Conservation (phyloP, 805 yeast species). For the Sugiyamaella boreocaroliniensis region DNA sequence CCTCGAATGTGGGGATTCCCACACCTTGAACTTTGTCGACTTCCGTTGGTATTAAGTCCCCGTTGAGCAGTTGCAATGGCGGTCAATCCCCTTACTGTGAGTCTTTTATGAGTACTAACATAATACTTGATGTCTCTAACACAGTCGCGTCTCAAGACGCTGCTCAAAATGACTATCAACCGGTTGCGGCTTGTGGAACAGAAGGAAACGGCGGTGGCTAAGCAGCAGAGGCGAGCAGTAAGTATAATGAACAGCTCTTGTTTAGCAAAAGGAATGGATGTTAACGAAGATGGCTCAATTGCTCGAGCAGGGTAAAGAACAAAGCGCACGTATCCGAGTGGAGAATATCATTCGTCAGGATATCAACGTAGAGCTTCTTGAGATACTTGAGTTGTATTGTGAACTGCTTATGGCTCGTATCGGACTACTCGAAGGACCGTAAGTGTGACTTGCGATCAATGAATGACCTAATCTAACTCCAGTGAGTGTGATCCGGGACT, state of each 20-base stretch:
- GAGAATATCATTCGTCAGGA: constrained; percentile 83
- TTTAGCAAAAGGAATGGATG: neutral
- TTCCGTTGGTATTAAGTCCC: no score
- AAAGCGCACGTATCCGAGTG: constrained; percentile 74
- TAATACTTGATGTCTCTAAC: neutral
- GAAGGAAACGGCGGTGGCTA: constrained; percentile 66
- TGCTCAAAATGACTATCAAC: constrained; percentile 61
- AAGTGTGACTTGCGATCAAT: neutral
- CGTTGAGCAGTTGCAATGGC: neutral
- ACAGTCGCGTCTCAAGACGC: constrained; percentile 23
- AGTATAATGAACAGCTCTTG: constrained; percentile 2
- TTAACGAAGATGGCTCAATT: constrained; percentile 53
- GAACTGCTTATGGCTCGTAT: constrained; percentile 74
- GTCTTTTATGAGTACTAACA: neutral
- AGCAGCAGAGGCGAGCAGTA: constrained; percentile 60
- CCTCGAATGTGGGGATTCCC: neutral
- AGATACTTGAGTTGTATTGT: constrained; percentile 72
- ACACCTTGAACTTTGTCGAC: neutral
- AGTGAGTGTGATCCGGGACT: constrained; percentile 50
- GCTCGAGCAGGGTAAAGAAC: constrained; percentile 62
- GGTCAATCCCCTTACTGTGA: neutral
- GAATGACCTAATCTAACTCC: constrained; percentile 26
- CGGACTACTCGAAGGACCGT: constrained; percentile 43
- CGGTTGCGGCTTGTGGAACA: constrained; percentile 65
- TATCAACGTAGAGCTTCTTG: constrained; percentile 69